phyloP scores from a whole-genome alignment of 805 yeast species.

The Candida sonorensis region DNA sequence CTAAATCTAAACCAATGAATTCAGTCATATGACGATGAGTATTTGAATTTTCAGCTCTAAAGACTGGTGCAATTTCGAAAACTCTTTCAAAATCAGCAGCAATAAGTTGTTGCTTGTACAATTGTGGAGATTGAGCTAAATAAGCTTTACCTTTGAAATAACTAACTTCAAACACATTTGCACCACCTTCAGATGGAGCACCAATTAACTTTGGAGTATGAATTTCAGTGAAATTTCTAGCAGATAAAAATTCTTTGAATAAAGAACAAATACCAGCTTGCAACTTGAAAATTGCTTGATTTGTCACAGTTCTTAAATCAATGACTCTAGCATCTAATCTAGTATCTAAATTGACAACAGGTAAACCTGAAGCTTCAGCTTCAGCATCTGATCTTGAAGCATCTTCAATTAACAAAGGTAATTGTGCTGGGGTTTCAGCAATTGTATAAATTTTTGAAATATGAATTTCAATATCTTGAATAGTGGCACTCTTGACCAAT shows the following conservation, averaged over 20 bases:
- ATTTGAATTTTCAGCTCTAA: slow-evolving; percentile 98
- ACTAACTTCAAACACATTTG: slow-evolving; percentile 89
- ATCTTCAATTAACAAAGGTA: slow-evolving; percentile 94
- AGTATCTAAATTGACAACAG: slow-evolving; percentile 93
- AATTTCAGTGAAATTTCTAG: slow-evolving; percentile 73
- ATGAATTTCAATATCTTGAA: slow-evolving; percentile 83
- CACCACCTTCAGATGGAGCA: slow-evolving; percentile 96
- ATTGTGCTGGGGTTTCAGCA: slow-evolving; percentile 83
- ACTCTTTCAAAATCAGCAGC: slow-evolving; percentile 97
- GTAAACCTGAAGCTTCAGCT: slow-evolving; percentile 86
- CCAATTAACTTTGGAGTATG: slow-evolving; percentile 96
- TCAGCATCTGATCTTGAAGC: slow-evolving; percentile 93
- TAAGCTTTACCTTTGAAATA: slow-evolving; percentile 92
- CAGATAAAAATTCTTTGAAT: slow-evolving; percentile 79
- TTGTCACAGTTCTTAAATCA: slow-evolving; percentile 93
- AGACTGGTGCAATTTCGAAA: slow-evolving; percentile 94
- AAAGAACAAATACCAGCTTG: slow-evolving; percentile 83
- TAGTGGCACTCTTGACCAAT: slow-evolving; percentile 82
- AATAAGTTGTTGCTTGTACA: slow-evolving; percentile 95
- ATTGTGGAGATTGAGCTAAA: slow-evolving; percentile 97
- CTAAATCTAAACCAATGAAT: slow-evolving; percentile 94
- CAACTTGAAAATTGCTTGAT: slow-evolving; percentile 94
- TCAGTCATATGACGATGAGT: slow-evolving; percentile 99
- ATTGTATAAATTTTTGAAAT: slow-evolving; percentile 68
- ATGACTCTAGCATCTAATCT: slow-evolving; percentile 92